Evolutionary conservation across 2,329 filamentous ascomycete species (phyloP).

Genomic region (Hirsutella rhossiliensis): DNA sequence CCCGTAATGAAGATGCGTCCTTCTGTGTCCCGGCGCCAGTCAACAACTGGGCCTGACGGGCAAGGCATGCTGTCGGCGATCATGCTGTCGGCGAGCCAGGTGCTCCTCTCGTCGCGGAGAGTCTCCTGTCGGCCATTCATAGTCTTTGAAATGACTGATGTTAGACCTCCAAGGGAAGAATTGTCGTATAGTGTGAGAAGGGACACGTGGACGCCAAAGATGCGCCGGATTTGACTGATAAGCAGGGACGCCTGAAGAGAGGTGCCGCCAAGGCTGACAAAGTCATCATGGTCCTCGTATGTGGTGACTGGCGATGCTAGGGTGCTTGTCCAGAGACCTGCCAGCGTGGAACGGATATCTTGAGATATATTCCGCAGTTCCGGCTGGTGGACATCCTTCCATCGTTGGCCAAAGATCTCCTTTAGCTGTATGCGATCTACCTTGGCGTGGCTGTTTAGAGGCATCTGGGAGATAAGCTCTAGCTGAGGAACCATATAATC

Average conservation of each 20-base stretch:
- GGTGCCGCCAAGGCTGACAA: not conserved
- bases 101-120: not conserved
- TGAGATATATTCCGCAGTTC: not conserved
- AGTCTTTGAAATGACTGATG: not conserved
- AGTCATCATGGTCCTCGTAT: not conserved
- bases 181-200: not conserved
- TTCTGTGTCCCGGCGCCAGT: not conserved
- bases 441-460: not conserved
- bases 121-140: not conserved
- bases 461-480: not conserved
- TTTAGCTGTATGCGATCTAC: not conserved
- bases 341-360: not conserved
- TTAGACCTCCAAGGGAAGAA: not conserved
- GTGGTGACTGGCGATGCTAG: not conserved
- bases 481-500: conserved; percentile 1
- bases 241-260: not conserved
- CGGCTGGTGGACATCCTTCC: not conserved
- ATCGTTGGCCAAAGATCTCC: not conserved
- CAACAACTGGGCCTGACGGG: not conserved
- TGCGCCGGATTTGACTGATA: not conserved
- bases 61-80: not conserved
- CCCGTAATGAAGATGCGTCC: not conserved
- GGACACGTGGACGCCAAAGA: not conserved
- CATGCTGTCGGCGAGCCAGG: not conserved
- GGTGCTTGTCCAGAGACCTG: not conserved